Evolutionary conservation across 2,329 filamentous ascomycete genomes (phyloP).

Genomic region (Fusarium circinatum): DNA sequence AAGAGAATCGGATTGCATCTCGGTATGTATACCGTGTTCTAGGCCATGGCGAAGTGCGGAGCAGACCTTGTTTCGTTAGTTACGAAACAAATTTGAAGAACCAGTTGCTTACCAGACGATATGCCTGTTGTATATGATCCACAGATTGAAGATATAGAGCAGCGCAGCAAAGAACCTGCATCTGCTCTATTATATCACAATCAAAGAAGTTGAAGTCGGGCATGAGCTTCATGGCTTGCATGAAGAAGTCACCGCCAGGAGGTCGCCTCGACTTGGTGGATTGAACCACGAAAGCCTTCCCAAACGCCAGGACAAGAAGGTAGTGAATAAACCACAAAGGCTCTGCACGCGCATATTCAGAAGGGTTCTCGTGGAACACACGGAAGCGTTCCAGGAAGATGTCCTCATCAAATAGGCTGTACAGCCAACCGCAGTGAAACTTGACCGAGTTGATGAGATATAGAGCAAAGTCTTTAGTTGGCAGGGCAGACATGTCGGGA

Average conservation of each 20-base stretch:
- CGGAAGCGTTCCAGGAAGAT: conserved; percentile 31
- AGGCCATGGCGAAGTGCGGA: conserved; percentile 21
- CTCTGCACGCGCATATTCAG: background rate
- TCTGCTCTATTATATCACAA: conserved; percentile 22
- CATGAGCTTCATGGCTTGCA: conserved; percentile 37
- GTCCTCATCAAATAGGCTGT: conserved; percentile 30
- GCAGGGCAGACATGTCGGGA: conserved; percentile 9
- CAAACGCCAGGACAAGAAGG: conserved; percentile 32
- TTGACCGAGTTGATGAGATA: conserved; percentile 38
- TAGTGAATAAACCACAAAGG: conserved; percentile 38
- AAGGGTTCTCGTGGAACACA: conserved; percentile 15
- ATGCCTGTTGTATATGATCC: conserved; percentile 14
- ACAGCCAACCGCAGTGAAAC: conserved; percentile 34
- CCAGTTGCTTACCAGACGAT: conserved; percentile 12
- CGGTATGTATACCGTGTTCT: conserved; percentile 33
- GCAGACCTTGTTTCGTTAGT: conserved; percentile 14
- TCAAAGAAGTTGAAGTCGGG: conserved; percentile 34
- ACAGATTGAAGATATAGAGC: conserved; percentile 30
- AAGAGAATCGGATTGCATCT: conserved; percentile 28
- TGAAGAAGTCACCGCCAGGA: conserved; percentile 29
- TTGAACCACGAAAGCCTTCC: conserved; percentile 36
- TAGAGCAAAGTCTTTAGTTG: conserved; percentile 30
- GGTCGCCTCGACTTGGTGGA: conserved; percentile 26
- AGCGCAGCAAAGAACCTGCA: conserved; percentile 33
- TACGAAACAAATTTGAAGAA: accelerated